Evolutionary conservation across 306 rosid species (phyloP).

Genomic region (Alnus glutinosa): DNA sequence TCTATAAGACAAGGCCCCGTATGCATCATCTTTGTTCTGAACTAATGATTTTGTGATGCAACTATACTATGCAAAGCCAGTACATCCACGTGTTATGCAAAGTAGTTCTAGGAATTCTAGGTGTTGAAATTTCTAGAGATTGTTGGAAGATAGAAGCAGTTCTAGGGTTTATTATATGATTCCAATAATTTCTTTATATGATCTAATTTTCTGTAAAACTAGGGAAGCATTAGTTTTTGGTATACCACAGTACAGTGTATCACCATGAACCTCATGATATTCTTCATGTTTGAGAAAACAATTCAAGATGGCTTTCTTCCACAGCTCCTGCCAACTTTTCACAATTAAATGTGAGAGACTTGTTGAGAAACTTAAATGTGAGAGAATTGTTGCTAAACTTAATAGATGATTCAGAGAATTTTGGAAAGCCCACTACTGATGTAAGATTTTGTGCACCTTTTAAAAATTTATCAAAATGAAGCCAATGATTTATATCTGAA

Average conservation of each 20-base stretch:
- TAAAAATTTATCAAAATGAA: neutral
- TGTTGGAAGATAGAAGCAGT: no score
- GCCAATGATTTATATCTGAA: neutral
- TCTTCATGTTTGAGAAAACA: neutral
- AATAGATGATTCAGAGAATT: neutral
- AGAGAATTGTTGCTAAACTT: neutral
- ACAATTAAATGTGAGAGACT: no score
- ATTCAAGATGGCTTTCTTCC: no score
- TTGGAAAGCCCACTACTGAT: neutral
- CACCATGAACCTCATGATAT: neutral
- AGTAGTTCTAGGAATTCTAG: no score
- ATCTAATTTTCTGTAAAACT: no score
- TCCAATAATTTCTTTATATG: neutral
- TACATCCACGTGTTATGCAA: no score
- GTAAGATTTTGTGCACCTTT: neutral
- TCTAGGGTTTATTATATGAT: neutral
- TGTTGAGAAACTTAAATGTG: neutral
- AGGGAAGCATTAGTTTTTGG: neutral
- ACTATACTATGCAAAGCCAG: no score
- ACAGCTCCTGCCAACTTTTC: no score
- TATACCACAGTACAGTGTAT: neutral
- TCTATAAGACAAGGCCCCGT: no score
- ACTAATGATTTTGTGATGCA: no score
- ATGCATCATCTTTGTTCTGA: no score
- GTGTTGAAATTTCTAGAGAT: no score